Conservation (phyloP, 78 protist genomes). For the Dictyostelium firmibasis region DNA sequence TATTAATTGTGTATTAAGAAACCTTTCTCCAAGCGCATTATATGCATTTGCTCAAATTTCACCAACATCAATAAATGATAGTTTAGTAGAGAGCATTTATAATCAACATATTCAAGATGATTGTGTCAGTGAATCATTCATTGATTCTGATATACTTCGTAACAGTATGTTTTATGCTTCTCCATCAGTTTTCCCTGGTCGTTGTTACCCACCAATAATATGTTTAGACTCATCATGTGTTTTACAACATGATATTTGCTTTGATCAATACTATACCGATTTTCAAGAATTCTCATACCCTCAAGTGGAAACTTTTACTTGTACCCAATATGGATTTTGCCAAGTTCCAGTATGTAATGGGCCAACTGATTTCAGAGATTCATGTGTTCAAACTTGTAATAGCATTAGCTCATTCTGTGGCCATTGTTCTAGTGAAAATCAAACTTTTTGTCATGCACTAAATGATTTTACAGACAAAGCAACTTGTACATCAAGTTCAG, state of each 20-base stretch:
- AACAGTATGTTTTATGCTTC: background rate
- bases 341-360: background rate
- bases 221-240: conserved; percentile 47
- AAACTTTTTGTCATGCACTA: background rate
- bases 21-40: background rate
- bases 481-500: background rate
- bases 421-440: conserved; percentile 20
- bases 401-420: conserved; percentile 3
- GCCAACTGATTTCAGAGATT: background rate
- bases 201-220: background rate
- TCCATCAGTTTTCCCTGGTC: background rate
- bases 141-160: background rate
- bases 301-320: background rate
- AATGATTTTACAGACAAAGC: background rate
- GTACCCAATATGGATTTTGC: background rate
- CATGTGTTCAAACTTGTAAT: background rate
- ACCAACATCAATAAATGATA: background rate
- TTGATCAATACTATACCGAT: background rate
- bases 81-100: background rate
- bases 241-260: conserved; percentile 44
- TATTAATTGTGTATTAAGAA: conserved; percentile 26
- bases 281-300: background rate
- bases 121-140: conserved; percentile 11
- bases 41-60: background rate
- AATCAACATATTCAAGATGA: background rate